Evolutionary conservation across 805 yeast genomes (phyloP), one percentile per base, ranked within the genome.

Genomic region (Pichia occidentalis): DNA sequence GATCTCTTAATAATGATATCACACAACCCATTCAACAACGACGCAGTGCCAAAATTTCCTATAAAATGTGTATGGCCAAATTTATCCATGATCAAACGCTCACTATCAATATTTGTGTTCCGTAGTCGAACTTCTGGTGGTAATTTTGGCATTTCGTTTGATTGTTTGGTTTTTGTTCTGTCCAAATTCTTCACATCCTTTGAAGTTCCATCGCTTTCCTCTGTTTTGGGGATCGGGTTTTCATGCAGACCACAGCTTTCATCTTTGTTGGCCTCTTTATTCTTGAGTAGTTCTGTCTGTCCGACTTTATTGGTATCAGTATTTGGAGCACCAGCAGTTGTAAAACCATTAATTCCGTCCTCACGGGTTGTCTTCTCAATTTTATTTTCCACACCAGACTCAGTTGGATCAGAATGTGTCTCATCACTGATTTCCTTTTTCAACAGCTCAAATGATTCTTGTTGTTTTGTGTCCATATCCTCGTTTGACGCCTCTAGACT

Each of bases 11-110:
- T 51, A 19, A 69, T 57, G 16, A 69, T 53, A 44, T 66, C 70
- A 42, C 72, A 66, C 7, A 69, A 43, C 1, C 70, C 65, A 34
- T 60, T 65, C 38, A 69, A 52, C 20, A 69, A 43, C 2, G 70
- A 64, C 0, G 71, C 67, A 1, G 73, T 68, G 18, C 73, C 72
- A 13, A 60, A 61, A 16, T 66, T 60, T 1, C 75, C 75, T 36
- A 70, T 63, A 41, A 65, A 70, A 48, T 70, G 75, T 0, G 70
- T 61, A 37, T 67, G 69, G 4, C 74, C 74, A 39, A 59, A 62
- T 17, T 60, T 52, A 43, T 70, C 75, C 52, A 62, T 61, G 16
- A 68, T 57, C 26, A 68, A 46, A n/a, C 65, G 43, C 36, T 61
- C 67, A 17, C 50, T 46, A 25, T 56, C 63, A 30, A 49, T 46